A percentile compares a stretch with the other conserved stretches of the same genome.
phyloP scores from a whole-genome alignment of 225 moss, liverwort and hornwort species.

The Straminergon stramineum region DNA sequence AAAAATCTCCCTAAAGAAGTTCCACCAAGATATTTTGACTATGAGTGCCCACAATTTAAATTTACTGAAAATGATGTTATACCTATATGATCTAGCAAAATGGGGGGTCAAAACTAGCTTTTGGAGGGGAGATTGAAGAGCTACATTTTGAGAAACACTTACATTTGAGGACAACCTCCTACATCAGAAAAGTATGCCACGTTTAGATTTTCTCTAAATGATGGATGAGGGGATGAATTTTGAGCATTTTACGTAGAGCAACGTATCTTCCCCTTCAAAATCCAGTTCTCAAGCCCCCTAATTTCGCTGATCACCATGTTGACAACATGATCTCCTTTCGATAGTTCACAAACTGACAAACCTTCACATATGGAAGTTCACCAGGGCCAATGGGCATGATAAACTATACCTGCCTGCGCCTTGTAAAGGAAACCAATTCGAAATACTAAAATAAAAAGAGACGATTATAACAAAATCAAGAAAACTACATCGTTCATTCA shows the following conservation, averaged over 20 bases:
- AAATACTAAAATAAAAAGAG: background rate
- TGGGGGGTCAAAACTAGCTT: rapidly evolving
- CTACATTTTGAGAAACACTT: background rate
- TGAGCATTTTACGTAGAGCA: background rate
- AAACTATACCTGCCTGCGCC: background rate
- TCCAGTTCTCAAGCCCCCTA: background rate
- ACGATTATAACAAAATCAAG: background rate
- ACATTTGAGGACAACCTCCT: too few species aligned
- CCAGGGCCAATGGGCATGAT: background rate
- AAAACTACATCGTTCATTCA: background rate
- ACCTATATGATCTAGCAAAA: background rate
- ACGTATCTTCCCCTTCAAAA: background rate
- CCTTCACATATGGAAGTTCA: background rate
- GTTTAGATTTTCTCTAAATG: background rate
- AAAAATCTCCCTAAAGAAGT: background rate
- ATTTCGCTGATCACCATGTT: background rate
- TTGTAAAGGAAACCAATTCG: background rate
- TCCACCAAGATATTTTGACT: background rate
- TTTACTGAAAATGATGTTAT: background rate
- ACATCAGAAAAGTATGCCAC: too few species aligned
- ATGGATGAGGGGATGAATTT: background rate
- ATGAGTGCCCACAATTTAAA: background rate
- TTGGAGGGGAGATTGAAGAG: background rate
- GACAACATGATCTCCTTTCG: background rate
- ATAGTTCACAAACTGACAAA: background rate